Evolutionary conservation across 345 rosid species (phyloP), one percentile per base, ranked within the genome.

Genomic region (Eucalyptus regnans): DNA sequence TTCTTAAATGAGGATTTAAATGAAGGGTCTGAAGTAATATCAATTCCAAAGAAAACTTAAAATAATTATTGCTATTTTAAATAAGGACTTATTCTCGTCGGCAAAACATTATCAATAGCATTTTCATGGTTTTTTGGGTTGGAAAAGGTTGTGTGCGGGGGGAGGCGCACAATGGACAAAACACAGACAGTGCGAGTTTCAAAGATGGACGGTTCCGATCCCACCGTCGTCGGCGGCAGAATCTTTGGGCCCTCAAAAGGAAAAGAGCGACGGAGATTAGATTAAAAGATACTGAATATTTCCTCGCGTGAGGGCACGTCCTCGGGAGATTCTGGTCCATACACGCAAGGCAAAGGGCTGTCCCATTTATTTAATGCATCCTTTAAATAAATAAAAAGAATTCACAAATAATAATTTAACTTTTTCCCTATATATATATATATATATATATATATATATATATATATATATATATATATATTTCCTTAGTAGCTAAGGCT

Each of bases 351-450:
- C 58, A 52, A 1, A 56, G 6, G 62, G 68, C 68, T 33, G 31
- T 62, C 68, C 68, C 1, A 62, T 62, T 62, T 62, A 62, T 62
- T 62, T 62, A 62, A 29, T 27, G 33, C 16, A 62, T 27, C 7
- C 7, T 29, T 62, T 3, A 1, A 4, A 1, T 3, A 22, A 5
- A 9, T 10, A 27, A 27, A 60, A 27, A 12, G 2, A 29, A 12
- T 60, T 60, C 68, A 27, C 68, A 27, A 1, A 62, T 62, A 5
- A 27, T 62, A 29, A 60, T 62, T 27, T 27, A 27, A 12, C 37
- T 12, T 6, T 62, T 62, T 29, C 12, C 8, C 33, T 4, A 43
- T 43, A 43, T 43, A 43, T 5, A 60, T 29, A 56, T 56, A 9
- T 29, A 56, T 56, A 9, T 56, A 22, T 22, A 22, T 4, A 56